Conservation (phyloP, 31 red algal species). For the Odonthalia washingtoniensis region DNA sequence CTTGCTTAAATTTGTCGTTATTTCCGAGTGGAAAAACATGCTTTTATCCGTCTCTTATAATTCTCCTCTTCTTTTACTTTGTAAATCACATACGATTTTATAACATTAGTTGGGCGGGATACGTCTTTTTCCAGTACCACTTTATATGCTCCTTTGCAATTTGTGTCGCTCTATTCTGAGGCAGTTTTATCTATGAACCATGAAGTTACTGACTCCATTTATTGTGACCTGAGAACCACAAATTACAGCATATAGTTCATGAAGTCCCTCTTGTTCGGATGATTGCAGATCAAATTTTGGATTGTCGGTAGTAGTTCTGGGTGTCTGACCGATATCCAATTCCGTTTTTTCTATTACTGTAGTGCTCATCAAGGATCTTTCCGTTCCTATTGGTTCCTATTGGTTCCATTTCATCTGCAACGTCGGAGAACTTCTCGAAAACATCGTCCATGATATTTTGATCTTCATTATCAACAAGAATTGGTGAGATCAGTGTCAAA, state of each 20-base stretch:
- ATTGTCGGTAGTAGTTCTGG: neutral
- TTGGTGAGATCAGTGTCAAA: neutral
- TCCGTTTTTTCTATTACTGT: neutral
- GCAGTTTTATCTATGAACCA: conserved; percentile 12
- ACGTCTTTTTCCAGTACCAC: neutral
- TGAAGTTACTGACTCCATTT: neutral
- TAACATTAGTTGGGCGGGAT: neutral
- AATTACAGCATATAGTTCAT: neutral
- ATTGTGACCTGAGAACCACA: neutral
- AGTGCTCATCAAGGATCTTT: neutral
- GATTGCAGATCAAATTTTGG: neutral
- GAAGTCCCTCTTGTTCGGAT: neutral
- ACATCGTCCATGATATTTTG: conserved; percentile 8
- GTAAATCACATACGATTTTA: conserved; percentile 1
- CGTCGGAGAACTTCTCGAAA: neutral
- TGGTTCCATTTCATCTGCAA: neutral
- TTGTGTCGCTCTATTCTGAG: neutral
- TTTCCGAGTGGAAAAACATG: conserved; percentile 22
- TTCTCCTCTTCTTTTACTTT: conserved; percentile 7
- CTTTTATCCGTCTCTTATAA: neutral
- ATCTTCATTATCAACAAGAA: neutral
- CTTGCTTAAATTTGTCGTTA: neutral
- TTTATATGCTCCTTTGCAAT: conserved; percentile 1
- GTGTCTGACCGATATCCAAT: neutral
- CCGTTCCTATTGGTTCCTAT: neutral